phyloP scores from a whole-genome alignment of 352 stramenopile genomes.

The Pythium plurisporium region DNA sequence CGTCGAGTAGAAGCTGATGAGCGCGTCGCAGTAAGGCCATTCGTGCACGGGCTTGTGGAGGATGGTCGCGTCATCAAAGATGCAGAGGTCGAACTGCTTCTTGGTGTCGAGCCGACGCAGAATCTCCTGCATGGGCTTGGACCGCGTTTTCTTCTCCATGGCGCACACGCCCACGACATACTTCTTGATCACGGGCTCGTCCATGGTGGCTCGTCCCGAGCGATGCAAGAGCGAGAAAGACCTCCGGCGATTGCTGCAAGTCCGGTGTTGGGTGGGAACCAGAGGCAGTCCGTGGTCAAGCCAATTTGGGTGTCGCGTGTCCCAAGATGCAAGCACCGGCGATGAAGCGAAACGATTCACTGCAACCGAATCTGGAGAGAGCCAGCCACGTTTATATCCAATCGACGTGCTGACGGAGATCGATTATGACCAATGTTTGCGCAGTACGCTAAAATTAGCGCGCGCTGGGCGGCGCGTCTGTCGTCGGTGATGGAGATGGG shows the following conservation, averaged over 20 bases:
- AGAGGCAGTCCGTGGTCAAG: background rate
- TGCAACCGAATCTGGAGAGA: constrained; percentile 23
- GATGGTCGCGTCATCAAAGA: constrained; percentile 98
- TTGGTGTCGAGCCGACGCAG: constrained; percentile 89
- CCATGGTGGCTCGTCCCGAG: constrained; percentile 11
- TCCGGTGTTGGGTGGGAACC: too few relatives aligned
- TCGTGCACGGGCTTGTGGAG: constrained; percentile 92
- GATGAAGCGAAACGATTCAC: constrained; percentile 13
- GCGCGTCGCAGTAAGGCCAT: constrained; percentile 94
- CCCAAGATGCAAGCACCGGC: constrained; percentile 15
- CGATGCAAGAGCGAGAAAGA: too few relatives aligned
- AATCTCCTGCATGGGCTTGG: constrained; percentile 97
- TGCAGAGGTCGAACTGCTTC: constrained; percentile 94
- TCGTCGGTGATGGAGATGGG: constrained; percentile 1
- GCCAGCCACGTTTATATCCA: constrained; percentile 20
- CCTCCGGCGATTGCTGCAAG: too few relatives aligned
- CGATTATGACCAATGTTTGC: constrained; percentile 1
- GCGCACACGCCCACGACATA: constrained; percentile 96
- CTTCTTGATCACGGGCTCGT: constrained; percentile 30
- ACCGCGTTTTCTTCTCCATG: constrained; percentile 98
- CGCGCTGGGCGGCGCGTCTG: background rate
- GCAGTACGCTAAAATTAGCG: background rate
- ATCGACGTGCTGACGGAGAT: background rate
- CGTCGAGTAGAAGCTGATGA: constrained; percentile 99
- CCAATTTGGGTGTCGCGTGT: constrained; percentile 4